Conservation (phyloP, 176 grass and related monocot species). For the Juncus effusus region DNA sequence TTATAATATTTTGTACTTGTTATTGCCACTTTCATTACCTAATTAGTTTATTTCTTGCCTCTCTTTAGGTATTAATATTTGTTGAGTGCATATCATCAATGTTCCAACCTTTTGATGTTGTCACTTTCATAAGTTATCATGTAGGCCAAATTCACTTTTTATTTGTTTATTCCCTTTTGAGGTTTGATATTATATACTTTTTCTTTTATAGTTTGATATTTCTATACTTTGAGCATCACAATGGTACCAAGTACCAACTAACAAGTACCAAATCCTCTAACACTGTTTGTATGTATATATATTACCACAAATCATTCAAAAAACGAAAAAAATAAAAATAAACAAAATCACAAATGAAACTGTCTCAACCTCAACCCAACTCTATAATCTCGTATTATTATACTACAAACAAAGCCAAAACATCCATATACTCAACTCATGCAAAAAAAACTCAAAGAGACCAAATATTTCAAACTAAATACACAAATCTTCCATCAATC, state of each 20-base stretch:
- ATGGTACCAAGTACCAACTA: neutral
- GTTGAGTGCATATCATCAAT: conserved; percentile 2
- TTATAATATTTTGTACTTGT: no score
- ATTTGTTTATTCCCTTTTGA: neutral
- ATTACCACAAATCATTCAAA: conserved; percentile 4
- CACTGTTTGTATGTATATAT: neutral
- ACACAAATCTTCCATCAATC: neutral
- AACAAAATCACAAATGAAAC: neutral
- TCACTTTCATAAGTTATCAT: conserved; percentile 16
- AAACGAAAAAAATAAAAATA: neutral
- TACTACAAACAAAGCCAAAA: no score
- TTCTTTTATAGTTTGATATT: neutral
- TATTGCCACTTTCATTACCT: no score
- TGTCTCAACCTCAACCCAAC: no score
- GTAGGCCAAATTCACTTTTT: conserved; percentile 22
- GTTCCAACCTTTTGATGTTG: neutral
- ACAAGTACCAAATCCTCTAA: conserved; percentile 8
- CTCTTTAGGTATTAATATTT: neutral
- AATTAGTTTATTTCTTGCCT: conserved; percentile 5
- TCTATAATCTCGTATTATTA: no score
- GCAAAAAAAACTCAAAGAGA: neutral
- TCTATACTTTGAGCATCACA: neutral
- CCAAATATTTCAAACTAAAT: neutral
- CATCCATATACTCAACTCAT: neutral
- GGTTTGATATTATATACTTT: neutral